Percentiles rank a stretch among this genome's conserved stretches.
Conservation (phyloP, 441 rosid genomes). For the Populus hybrid region DNA sequence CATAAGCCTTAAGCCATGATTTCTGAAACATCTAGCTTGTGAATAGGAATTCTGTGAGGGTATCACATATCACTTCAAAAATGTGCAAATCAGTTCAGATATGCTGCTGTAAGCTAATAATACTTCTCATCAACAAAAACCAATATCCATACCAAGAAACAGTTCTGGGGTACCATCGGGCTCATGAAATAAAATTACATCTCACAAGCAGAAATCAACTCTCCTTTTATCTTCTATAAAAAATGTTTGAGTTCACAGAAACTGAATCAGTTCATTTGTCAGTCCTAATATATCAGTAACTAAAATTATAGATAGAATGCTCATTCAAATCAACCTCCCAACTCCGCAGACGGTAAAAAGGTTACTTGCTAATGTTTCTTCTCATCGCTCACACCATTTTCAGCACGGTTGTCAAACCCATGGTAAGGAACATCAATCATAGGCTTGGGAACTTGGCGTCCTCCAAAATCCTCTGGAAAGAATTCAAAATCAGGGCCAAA, state of each 20-base stretch:
- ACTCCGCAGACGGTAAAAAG: conserved; percentile 8
- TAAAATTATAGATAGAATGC: conserved; percentile 29
- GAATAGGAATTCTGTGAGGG: not conserved
- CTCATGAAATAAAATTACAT: conserved; percentile 15
- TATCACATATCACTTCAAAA: not conserved
- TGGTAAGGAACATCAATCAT: conserved; percentile 82
- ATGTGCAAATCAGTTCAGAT: not conserved
- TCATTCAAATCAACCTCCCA: conserved; percentile 31
- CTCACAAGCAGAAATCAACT: conserved; percentile 17
- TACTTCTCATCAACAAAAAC: not conserved
- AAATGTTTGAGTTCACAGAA: conserved; percentile 26
- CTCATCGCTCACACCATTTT: conserved; percentile 57
- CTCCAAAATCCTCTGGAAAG: conserved; percentile 71
- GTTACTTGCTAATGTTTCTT: conserved; percentile 46
- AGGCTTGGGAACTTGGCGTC: conserved; percentile 65
- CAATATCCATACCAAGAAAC: conserved; percentile 8
- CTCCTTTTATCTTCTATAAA: conserved; percentile 18
- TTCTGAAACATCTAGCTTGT: not conserved
- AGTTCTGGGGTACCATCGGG: conserved; percentile 1
- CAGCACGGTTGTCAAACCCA: conserved; percentile 56
- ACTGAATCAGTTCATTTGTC: conserved; percentile 28
- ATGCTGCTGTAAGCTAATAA: no score
- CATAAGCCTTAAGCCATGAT: not conserved
- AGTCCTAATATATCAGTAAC: conserved; percentile 26
- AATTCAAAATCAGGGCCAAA: conserved; percentile 85